Percentiles rank a stretch among this genome's conserved stretches.
Conservation (phyloP, 1,284 basidiomycete species). For the Sphagnurus paluster region DNA sequence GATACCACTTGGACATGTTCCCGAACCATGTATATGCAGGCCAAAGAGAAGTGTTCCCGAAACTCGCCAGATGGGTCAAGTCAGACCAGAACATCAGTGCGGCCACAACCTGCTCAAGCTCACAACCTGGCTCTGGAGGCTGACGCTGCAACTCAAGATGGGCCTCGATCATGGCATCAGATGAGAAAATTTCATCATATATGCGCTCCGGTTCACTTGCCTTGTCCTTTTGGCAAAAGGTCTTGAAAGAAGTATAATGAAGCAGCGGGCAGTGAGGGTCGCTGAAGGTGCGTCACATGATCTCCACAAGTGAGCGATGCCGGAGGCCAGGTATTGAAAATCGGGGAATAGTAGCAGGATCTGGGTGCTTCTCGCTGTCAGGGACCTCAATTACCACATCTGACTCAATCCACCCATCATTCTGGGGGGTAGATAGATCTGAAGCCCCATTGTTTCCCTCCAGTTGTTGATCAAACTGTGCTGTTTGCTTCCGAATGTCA, state of each 20-base stretch:
- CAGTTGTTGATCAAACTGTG: conserved; percentile 11
- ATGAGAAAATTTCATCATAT: conserved; percentile 30
- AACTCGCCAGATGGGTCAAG: conserved; percentile 13
- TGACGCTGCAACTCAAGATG: conserved; percentile 21
- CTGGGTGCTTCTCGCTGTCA: conserved; percentile 15
- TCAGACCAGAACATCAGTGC: conserved; percentile 12
- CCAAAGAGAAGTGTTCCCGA: conserved; percentile 23
- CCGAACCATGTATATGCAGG: conserved; percentile 23
- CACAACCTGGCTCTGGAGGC: conserved; percentile 17
- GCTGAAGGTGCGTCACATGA: conserved; percentile 2
- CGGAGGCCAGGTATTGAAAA: conserved; percentile 1
- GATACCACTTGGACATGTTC: conserved; percentile 28
- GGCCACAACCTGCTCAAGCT: conserved; percentile 4
- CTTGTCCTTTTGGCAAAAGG: conserved; percentile 13
- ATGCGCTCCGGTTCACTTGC: conserved; percentile 14
- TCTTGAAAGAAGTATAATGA: conserved; percentile 24
- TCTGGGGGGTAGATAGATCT: neutral
- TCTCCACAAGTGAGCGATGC: neutral
- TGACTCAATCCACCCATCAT: conserved; percentile 26
- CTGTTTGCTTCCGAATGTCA: conserved; percentile 16
- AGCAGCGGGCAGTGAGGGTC: conserved; percentile 10
- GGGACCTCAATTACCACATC: conserved; percentile 25
- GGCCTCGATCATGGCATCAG: conserved; percentile 24
- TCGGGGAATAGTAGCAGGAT: neutral
- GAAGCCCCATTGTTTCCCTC: neutral